Evolutionary conservation across 2,329 filamentous ascomycete genomes (phyloP), one percentile per base, ranked within the genome.

Genomic region (Spiromastix sp.): DNA sequence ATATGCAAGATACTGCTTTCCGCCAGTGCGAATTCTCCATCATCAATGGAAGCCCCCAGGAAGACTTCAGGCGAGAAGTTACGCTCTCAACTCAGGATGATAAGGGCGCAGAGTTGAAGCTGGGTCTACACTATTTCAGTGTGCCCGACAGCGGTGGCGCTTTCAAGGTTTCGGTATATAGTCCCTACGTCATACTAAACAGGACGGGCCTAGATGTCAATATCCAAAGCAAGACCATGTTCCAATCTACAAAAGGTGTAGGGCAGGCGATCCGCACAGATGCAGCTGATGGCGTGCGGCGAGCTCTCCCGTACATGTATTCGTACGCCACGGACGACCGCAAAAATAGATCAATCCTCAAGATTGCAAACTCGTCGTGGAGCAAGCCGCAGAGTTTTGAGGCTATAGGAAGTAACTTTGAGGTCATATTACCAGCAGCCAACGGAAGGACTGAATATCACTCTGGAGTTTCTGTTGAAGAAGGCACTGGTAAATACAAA

Each of bases 371-470:
- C 36, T 95, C 91, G 1, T 75, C 79, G 41, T 98, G 91, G 93
- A 96, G 91, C 63, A 94, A 91, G 55, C 85, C 89, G 1, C 89
- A 96, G 56, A 95, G 85, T 70, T 94, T 98, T 49, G 93, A 98
- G 53, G 91, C 91, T 13, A 91, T 98, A 44, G 91, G 91, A 20
- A 96, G 89, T 50, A 86, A 81, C 1, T 81, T 85, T 11, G 87
- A 95, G 48, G 83, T 94, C 22, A 74, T 91, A 21, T 69, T 98
- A 21, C 81, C 82, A 32, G 85, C 86, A 0, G 63, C 72, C 2
- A 73, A 71, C 27, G 79, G 74, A 28, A 68, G 73, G 42, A 79
- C 79, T 2, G 91, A 98, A 57, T 87, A 96, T 50, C 86, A 96
- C 50, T 72, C 93, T 5, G 91, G 91, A 30, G 77, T 98, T 32